A percentile compares a stretch with the other conserved stretches of the same genome.
These are phyloP conservation scores for Pythium volutum DNA, from an alignment of 352 stramenopile species.

Conservation along the genomic window DNA sequence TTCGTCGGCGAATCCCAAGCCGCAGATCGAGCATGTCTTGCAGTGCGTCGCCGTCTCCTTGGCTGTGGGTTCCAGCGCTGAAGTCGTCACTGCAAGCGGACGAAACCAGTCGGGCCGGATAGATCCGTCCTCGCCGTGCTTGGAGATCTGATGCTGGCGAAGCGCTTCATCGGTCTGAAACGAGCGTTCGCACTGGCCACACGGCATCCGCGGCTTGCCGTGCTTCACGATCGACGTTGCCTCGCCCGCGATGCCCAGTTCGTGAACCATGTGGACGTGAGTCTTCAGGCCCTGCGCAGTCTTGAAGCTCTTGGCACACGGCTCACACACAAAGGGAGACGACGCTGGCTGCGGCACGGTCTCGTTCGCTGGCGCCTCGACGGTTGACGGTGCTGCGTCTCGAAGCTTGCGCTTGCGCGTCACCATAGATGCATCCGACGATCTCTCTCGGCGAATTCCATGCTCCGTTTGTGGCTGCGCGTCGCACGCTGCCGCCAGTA, in stretches of 20 bases:
- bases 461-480: neutral
- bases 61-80: neutral
- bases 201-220: slow-evolving; percentile 25
- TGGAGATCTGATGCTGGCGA: slow-evolving; percentile 72
- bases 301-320: slow-evolving; percentile 68
- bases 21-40: slow-evolving; percentile 36
- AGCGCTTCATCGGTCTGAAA: slow-evolving; percentile 79
- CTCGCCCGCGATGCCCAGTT: slow-evolving; percentile 38
- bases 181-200: slow-evolving; percentile 45
- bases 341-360: neutral
- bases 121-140: slow-evolving; percentile 72
- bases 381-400: neutral
- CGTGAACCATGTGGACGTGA: slow-evolving; percentile 84
- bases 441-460: neutral
- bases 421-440: no score
- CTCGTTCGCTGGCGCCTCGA: neutral
- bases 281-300: slow-evolving; percentile 69
- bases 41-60: slow-evolving; percentile 13
- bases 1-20: slow-evolving; percentile 20
- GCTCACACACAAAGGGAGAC: slow-evolving; percentile 36
- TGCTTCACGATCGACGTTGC: neutral
- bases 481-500: slow-evolving; percentile 31
- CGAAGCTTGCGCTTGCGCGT: slow-evolving; percentile 13
- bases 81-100: slow-evolving; percentile 1
- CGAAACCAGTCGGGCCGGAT: slow-evolving; percentile 82